Evolutionary conservation across 139 green algal species (phyloP), one percentile per base, ranked within the genome.

Genomic region (Chlamydomonas eustigma): DNA sequence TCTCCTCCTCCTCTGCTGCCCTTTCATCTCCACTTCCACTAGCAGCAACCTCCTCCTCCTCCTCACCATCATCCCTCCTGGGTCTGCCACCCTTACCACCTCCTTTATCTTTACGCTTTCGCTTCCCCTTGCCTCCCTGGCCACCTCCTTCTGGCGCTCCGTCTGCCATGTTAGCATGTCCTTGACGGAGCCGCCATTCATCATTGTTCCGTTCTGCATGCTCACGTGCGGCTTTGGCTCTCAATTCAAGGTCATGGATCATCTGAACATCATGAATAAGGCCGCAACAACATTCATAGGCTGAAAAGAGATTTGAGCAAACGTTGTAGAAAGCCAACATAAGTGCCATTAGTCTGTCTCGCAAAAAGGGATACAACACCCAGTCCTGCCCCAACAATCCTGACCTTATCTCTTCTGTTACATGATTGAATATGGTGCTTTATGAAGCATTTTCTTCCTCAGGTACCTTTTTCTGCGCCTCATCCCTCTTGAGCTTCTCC

Each of bases 1-100:
- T 28, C 58, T 70, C 58, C 28, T 24, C 58, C 58, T 70, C 28
- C 58, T 35, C 58, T 22, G 58, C 58, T 22, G 24, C 25, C 58
- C 8, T 6, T 8, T 35, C 58, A 28, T 70, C 58, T 28, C 25
- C 28, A 6, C 58, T 70, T 22, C 24, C 58, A 6, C 28, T 70
- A 37, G 58, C 58, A 24, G 32, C 58, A 24, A 37, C 58, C 58
- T 70, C 58, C 58, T 70, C 58, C 58, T 70, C 58, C 5, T 8
- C 8, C 58, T 8, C 18, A 6, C 28, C 58, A 24, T 70, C 58
- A 6, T 70, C 58, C 58, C 6, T 35, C 8, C 24, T 8, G 22
- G 22, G 22, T 24, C 24, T 63, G 50, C 22, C 50, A 32, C 58
- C 58, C 8, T 70, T 22, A 24, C 34, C 34, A 6, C 58, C 58